A percentile compares a stretch with the other conserved stretches of the same genome.
Evolutionary conservation across 441 rosid genomes (phyloP).

Genomic region (Bruguiera hainesii): DNA sequence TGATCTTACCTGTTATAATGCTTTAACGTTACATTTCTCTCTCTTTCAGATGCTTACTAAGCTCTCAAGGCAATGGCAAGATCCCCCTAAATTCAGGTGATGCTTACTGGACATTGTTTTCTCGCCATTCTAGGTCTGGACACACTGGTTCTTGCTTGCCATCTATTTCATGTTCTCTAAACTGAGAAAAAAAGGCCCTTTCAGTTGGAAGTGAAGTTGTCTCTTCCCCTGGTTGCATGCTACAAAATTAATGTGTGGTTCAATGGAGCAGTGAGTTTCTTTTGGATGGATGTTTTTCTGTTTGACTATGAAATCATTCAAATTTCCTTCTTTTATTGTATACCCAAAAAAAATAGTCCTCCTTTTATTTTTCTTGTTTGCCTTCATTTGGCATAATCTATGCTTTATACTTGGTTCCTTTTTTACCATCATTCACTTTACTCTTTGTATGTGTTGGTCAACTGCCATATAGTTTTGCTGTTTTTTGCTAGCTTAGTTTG

Average conservation of each 20-base stretch:
- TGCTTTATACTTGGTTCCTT: not conserved
- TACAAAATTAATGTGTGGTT: not conserved
- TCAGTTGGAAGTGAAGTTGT: not conserved
- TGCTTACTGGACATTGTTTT: not conserved
- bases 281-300: not conserved
- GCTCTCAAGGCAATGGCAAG: not conserved
- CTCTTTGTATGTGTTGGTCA: not conserved
- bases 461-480: not conserved
- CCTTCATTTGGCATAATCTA: too few species aligned
- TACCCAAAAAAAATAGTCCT: too few species aligned
- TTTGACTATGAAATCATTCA: not conserved
- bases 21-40: constrained; percentile 2
- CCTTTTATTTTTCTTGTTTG: not conserved
- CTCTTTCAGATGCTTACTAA: constrained; percentile 20
- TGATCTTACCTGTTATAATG: not conserved
- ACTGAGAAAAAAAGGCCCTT: not conserved
- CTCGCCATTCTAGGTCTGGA: not conserved
- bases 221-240: not conserved
- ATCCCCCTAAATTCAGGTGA: constrained; percentile 24
- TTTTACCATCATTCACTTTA: not conserved
- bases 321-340: too few species aligned
- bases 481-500: not conserved
- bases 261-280: not conserved
- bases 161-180: not conserved
- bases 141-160: not conserved